Percentiles rank a stretch among this genome's conserved stretches.
These are phyloP conservation scores for Paraglomus brasilianum DNA, from an alignment of 192 early-diverging fungal genomes.

Conservation along the genomic window DNA sequence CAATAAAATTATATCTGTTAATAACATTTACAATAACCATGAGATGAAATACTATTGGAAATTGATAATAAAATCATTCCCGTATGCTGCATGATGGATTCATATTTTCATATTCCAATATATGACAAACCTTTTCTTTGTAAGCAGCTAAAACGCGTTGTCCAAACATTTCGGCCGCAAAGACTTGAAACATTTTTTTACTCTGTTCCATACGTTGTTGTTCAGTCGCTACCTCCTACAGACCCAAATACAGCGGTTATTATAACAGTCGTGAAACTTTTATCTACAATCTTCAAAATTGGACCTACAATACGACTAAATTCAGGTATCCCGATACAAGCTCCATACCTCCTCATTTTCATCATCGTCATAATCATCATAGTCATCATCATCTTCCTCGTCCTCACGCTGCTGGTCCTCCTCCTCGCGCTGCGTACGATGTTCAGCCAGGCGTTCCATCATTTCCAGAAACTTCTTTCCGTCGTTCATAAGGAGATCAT, in stretches of 20 bases:
- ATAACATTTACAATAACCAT: too few relatives aligned
- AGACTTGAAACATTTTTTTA: conserved; percentile 91
- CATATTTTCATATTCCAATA: too few relatives aligned
- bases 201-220: conserved; percentile 92
- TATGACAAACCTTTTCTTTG: conserved; percentile 77
- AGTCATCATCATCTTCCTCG: conserved; percentile 50
- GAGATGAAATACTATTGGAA: too few relatives aligned
- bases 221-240: conserved; percentile 71
- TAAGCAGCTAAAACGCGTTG: conserved; percentile 92
- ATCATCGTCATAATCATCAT: conserved; percentile 55
- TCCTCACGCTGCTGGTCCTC: conserved; percentile 43
- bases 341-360: conserved; percentile 58
- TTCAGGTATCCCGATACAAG: too few relatives aligned
- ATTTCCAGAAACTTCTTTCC: conserved; percentile 94
- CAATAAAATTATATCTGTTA: not conserved
- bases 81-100: too few relatives aligned
- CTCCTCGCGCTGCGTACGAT: conserved; percentile 80
- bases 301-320: not conserved
- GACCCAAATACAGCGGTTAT: not conserved
- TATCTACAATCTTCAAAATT: conserved; percentile 8
- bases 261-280: not conserved
- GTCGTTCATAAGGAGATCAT: conserved; percentile 89
- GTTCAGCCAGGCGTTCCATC: conserved; percentile 93
- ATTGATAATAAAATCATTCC: too few relatives aligned
- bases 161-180: conserved; percentile 97